Base-by-base conservation (phyloP, 2,329 filamentous ascomycete species). In the Botryotinia calthae region DNA sequence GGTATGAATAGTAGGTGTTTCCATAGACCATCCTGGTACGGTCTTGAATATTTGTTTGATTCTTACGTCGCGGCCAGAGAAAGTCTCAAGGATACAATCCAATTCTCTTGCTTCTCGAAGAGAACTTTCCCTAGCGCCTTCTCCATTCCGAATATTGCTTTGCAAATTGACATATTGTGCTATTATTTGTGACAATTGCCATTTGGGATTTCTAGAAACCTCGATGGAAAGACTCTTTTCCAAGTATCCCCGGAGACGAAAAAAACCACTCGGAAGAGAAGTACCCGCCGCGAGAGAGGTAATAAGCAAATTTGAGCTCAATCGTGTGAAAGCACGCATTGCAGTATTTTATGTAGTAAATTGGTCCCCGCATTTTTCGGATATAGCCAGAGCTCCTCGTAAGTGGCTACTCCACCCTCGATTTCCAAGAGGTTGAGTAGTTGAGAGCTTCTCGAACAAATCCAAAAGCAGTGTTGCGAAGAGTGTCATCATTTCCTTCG, bases 341-440 rank as follows among this genome's bases (percentile, higher is more conserved):
- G 44, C 25, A 42, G 20, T n/a, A 16, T 12, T 64, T 20, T 9
- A n/a, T 25, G 44, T 65, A 58, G n/a, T 65, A 22, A n/a, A 28
- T 10, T 2, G 51, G 25, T 22, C n/a, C 37, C 16, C 44, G 59
- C 25, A 76, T 76, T 14, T 79, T 77, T 76, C 76, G 62, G 80
- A 37, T 61, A 61, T 79, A 75, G 70, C 79, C 28, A 80, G 79
- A 70, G 71, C 80, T 51, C 84, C 85, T 10, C 83, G 85, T 77
- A 83, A 84, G 61, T 83, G 81, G 77, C 82, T 70, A 34, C 37
- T 70, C 58, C 56, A 70, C 42, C 28, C 25, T 42, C 8, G 31
- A 20, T 28, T 28, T n/a, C 40, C 34, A n/a, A 40, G 37, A 37
- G 37, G 22, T n/a, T 58, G 42, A 25, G 25, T 25, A 44, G 28